A percentile compares a stretch with the other conserved stretches of the same genome.
phyloP scores from a whole-genome alignment of 805 yeast genomes.

The Teunomyces aglyptinius region DNA sequence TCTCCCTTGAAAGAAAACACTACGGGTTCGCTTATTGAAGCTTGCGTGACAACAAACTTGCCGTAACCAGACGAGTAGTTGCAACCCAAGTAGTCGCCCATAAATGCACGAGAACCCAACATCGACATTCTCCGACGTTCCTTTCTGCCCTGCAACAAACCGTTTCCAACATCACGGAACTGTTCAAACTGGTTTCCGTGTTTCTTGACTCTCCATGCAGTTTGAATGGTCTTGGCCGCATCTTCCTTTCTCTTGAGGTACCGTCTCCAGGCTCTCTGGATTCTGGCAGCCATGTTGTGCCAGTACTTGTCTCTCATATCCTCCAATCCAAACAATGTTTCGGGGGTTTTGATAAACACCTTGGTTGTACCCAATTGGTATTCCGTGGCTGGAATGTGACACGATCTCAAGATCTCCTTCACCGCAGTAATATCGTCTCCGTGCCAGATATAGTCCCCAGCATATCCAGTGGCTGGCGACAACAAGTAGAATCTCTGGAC shows the following conservation, averaged over 20 bases:
- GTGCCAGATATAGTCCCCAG: constrained; percentile 64
- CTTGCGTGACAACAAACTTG: constrained; percentile 64
- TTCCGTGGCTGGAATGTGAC: constrained; percentile 73
- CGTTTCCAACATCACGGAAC: constrained; percentile 80
- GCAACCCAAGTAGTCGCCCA: constrained; percentile 93
- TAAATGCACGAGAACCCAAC: constrained; percentile 80
- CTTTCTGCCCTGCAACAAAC: constrained; percentile 67
- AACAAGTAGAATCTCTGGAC: constrained; percentile 90
- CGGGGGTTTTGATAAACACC: constrained; percentile 95
- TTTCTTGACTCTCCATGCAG: constrained; percentile 74
- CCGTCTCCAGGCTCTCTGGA: constrained; percentile 95
- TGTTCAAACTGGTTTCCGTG: constrained; percentile 83
- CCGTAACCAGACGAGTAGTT: constrained; percentile 73
- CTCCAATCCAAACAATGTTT: constrained; percentile 91
- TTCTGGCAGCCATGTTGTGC: constrained; percentile 97
- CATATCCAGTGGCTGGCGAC: constrained; percentile 89
- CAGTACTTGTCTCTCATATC: constrained; percentile 96
- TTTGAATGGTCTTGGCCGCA: constrained; percentile 79
- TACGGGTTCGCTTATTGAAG: constrained; percentile 68
- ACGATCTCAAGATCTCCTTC: constrained; percentile 46
- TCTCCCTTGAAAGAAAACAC: constrained; percentile 82
- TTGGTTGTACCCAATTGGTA: constrained; percentile 90
- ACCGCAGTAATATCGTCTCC: constrained; percentile 57
- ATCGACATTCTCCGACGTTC: constrained; percentile 88
- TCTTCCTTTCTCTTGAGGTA: constrained; percentile 77